Conservation (phyloP, 78 protist genomes). For the Speleostelium caveatum region DNA sequence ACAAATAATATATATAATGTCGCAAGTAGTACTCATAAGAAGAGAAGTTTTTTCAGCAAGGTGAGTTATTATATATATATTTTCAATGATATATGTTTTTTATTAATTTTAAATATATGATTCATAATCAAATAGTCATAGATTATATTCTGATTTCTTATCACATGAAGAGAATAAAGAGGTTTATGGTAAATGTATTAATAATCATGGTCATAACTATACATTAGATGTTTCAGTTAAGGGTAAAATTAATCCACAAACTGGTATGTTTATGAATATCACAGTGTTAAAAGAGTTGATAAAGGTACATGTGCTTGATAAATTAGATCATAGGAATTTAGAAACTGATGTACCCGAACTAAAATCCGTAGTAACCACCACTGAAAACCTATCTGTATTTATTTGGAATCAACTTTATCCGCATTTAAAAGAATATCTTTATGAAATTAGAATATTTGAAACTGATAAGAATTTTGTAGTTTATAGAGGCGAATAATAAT, state of each 20-base stretch:
- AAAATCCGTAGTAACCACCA: slow-evolving; percentile 68
- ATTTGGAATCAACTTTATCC: slow-evolving; percentile 41
- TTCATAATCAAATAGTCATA: slow-evolving; percentile 32
- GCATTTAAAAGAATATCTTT: slow-evolving; percentile 11
- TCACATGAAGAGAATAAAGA: slow-evolving; percentile 69
- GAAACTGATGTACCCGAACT: slow-evolving; percentile 76
- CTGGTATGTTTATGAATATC: slow-evolving; percentile 84
- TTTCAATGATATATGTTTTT: background rate
- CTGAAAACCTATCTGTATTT: slow-evolving; percentile 80
- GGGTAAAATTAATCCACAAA: slow-evolving; percentile 50
- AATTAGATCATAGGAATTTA: slow-evolving; percentile 80
- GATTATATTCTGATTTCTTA: slow-evolving; percentile 61
- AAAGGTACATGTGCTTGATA: slow-evolving; percentile 52
- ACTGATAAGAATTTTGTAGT: slow-evolving; percentile 79
- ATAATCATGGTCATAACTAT: slow-evolving; percentile 86
- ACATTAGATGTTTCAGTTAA: slow-evolving; percentile 76
- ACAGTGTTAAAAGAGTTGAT: slow-evolving; percentile 66
- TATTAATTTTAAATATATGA: too few species aligned
- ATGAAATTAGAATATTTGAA: slow-evolving; percentile 74
- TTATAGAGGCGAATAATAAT: slow-evolving; percentile 65
- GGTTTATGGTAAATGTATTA: slow-evolving; percentile 84
- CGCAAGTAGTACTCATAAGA: slow-evolving; percentile 59
- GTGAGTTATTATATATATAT: slow-evolving; percentile 1
- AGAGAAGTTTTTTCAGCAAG: slow-evolving; percentile 75
- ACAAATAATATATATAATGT: too few species aligned